phyloP scores from a whole-genome alignment of 108 stramenopile species.

The Cyclotella cryptica region DNA sequence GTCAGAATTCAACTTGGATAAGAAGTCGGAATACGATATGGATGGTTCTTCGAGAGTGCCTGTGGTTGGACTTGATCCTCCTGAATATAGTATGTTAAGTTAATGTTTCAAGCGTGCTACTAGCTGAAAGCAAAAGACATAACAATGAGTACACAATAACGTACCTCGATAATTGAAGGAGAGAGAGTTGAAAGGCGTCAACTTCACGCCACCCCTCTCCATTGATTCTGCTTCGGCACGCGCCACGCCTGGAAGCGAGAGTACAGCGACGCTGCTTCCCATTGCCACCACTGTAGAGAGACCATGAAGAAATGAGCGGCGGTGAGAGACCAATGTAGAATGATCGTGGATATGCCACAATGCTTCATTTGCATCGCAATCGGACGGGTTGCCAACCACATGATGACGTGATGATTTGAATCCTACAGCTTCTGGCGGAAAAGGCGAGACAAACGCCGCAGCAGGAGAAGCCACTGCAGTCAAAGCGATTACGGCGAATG shows the following conservation, averaged over 20 bases:
- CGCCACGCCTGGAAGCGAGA: constrained; percentile 7
- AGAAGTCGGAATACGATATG: constrained; percentile 72
- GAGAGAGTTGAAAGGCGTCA: constrained; percentile 80
- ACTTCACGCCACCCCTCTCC: constrained; percentile 47
- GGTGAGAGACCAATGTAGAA: neutral
- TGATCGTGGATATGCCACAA: neutral
- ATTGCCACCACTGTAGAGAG: constrained; percentile 4
- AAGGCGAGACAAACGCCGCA: no score
- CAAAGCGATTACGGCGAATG: no score
- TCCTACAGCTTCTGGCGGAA: no score
- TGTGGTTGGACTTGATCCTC: constrained; percentile 56
- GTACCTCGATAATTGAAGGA: constrained; percentile 77
- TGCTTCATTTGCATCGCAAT: no score
- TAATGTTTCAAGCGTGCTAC: neutral
- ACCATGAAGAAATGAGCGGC: neutral
- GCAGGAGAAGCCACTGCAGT: no score
- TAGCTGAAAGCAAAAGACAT: neutral
- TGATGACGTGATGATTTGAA: no score
- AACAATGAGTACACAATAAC: neutral
- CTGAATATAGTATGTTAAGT: neutral
- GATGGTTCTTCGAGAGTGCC: constrained; percentile 67
- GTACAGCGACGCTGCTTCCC: neutral
- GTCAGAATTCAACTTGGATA: constrained; percentile 54
- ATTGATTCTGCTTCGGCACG: constrained; percentile 44
- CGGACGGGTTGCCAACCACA: no score